Base-by-base conservation (phyloP, 352 stramenopile genomes). In the Globisporangium acanthophoron region DNA sequence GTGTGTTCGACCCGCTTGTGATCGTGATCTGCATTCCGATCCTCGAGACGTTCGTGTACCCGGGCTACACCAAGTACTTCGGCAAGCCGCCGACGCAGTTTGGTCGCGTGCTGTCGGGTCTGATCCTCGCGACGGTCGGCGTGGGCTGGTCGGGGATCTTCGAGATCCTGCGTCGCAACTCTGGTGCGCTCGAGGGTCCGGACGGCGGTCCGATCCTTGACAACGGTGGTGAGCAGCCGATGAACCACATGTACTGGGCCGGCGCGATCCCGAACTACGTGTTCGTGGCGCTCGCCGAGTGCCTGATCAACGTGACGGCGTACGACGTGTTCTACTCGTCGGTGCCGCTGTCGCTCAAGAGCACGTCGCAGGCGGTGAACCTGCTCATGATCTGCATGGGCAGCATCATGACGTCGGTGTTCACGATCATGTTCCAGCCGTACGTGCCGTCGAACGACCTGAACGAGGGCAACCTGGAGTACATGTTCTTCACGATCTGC, bases 1-100 rank as follows among this genome's bases (percentile, higher is more conserved):
- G 85, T 58, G 87, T 94, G 48, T 92, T 94, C n/a, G 85, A 94
- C 60, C 85, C 85, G n/a, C 56, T 94, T 8, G 88, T 79, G 35
- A 93, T 93, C 51, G 87, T 94, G 31, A 58, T 92, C 39, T 56
- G 90, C 27, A 89, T 94, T 43, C 82, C 79, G 1, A 33, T 92
- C 9, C 67, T 94, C 20, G 85, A 94, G 49, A 69, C 71, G 5
- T 73, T 87, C 47, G 62, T 94, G 39, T 94, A 92, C 58, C 85
- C 85, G 24, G 49, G 83, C 16, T 94, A 88, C 69, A 62, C 62
- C 1, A 62, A 66, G 40, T 29, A 79, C 0, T 71, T 85, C 40
- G 79, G 78, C 5, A 80, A 74, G 8, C 69, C 77, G 37, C 78
- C 85, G 0, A 88, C 76, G 54, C 72, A 81, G 2, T 94, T 84